Conservation (phyloP, 108 stramenopile species). For the Nitzschia sp. region DNA sequence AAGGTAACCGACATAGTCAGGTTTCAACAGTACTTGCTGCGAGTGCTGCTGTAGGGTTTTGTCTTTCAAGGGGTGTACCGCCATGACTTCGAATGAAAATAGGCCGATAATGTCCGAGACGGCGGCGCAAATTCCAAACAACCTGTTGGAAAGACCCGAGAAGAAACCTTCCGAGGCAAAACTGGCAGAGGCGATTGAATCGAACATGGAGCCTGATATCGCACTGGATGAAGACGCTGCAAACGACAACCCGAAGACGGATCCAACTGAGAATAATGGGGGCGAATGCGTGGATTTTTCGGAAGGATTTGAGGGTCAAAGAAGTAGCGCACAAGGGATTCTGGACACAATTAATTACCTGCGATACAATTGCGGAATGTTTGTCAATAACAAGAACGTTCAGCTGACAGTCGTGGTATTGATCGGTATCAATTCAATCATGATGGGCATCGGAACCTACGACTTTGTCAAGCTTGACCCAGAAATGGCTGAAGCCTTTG, state of each 20-base stretch:
- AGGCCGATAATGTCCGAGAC: neutral
- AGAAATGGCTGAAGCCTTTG: slow-evolving; percentile 35
- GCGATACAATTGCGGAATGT: slow-evolving; percentile 39
- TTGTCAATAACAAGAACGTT: slow-evolving; percentile 57
- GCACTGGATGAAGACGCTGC: no score
- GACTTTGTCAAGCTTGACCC: slow-evolving; percentile 50
- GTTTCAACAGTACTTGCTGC: no score
- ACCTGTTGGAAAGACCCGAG: neutral
- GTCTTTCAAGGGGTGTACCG: no score
- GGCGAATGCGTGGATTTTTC: neutral
- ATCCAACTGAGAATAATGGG: neutral
- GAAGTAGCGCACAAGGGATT: neutral
- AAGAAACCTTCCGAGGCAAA: neutral
- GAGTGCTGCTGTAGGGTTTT: no score
- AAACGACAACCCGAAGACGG: no score
- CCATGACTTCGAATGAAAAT: neutral
- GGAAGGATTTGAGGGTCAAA: neutral
- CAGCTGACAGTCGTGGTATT: slow-evolving; percentile 55
- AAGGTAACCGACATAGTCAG: no score
- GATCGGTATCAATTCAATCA: slow-evolving; percentile 68
- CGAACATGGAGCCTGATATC: no score
- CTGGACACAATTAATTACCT: slow-evolving; percentile 27
- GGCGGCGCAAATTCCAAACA: no score
- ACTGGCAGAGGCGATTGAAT: no score
- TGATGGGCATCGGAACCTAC: slow-evolving; percentile 83